Evolutionary conservation across 345 rosid species (phyloP), one percentile per base, ranked within the genome.

Genomic region (Dimocarpus longan): DNA sequence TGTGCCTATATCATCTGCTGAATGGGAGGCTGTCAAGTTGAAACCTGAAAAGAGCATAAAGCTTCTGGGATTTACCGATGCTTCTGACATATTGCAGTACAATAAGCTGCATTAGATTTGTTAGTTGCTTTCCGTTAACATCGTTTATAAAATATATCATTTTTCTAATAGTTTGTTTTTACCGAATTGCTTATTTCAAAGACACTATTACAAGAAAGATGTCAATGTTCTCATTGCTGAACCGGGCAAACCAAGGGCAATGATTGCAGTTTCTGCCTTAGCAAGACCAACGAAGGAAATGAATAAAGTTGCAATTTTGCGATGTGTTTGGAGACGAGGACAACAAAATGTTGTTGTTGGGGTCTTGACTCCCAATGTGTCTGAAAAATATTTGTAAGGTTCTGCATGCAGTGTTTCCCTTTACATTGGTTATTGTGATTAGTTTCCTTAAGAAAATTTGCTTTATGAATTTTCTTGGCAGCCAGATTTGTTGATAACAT

Each of bases 271-370:
- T 86, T 95, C 97, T 81, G 95, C 98, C 59, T 65, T 96, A 71
- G 95, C 97, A 16, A 89, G 97, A 84, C 97, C 94, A 76, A 91
- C 91, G 98, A 90, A 86, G 84, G 89, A 92, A 88, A 80, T 85
- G 87, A 87, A 89, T 75, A 90, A 83, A 81, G 94, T 93, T 56
- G 97, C 97, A 69, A 90, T 96, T 80, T 73, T 92, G 77, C 95
- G 98, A 22, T 96, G 99, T 82, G 99, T 92, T 78, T 96, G 99
- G 98, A 91, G 95, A 86, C 92, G 91, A 70, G 95, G 95, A 78
- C 97, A 86, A 80, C 86, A 86, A 56, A 91, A 73, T 76, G 95
- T 91, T 50, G 91, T 89, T 80, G 80, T 96, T 80, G 99, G 98
- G 52, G 88, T 89, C 82, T 85, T 96, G 85, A 90, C 91, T 68